Conservation (phyloP, 1,139 yeast genomes). For the Debaryomyces coudertii region DNA sequence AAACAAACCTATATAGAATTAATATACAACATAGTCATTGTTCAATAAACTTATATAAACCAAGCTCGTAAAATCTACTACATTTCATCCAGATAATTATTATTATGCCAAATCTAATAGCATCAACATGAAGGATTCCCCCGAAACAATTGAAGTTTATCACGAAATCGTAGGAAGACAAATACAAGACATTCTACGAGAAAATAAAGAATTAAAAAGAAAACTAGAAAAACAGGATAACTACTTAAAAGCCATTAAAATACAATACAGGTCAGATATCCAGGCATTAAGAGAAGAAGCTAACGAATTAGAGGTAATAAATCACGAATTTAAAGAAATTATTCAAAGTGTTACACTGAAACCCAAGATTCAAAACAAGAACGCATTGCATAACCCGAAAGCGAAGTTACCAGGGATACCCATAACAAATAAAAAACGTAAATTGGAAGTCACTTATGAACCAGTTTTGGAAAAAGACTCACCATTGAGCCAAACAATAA, state of each 20-base stretch:
- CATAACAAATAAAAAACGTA: slow-evolving; percentile 13
- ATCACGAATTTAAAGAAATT: slow-evolving; percentile 10
- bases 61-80: not conserved
- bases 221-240: slow-evolving; percentile 3
- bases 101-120: not conserved
- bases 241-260: slow-evolving; percentile 12
- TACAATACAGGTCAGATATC: slow-evolving; percentile 11
- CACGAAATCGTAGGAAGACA: slow-evolving; percentile 7
- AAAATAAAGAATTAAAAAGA: slow-evolving; percentile 6
- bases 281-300: slow-evolving; percentile 8
- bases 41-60: not conserved
- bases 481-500: slow-evolving; percentile 1
- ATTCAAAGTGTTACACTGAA: slow-evolving; percentile 8
- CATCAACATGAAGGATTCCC: not conserved
- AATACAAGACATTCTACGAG: slow-evolving; percentile 6
- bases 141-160: slow-evolving; percentile 3
- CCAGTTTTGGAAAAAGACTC: not conserved
- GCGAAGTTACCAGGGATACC: slow-evolving; percentile 5
- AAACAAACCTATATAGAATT: not conserved
- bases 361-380: not conserved
- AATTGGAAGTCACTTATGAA: not conserved
- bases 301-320: slow-evolving; percentile 5
- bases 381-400: too few relatives aligned
- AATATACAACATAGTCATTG: not conserved
- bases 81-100: not conserved